These are phyloP conservation scores for Arabidopsis lyrata DNA, from an alignment of 441 rosid genomes.

Conservation along the genomic window DNA sequence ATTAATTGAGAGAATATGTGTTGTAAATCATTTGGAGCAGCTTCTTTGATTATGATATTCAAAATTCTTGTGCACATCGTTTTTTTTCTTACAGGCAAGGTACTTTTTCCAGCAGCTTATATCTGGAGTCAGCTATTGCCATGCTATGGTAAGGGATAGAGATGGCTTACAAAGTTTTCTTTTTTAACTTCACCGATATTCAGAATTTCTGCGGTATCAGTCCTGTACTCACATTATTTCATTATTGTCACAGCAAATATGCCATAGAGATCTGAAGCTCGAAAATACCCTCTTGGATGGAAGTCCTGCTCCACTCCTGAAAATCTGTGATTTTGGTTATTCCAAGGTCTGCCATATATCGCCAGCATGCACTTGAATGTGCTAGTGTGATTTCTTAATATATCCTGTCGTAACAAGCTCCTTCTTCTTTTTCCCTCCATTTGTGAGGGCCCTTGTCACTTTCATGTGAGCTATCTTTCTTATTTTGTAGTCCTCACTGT, in stretches of 20 bases:
- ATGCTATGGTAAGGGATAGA: constrained; percentile 50
- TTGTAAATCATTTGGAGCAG: background rate
- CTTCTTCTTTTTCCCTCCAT: background rate
- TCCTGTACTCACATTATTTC: background rate
- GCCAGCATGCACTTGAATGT: background rate
- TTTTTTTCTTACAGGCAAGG: constrained; percentile 47
- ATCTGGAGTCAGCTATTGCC: constrained; percentile 61
- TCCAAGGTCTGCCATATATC: constrained; percentile 48
- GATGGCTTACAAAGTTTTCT: background rate
- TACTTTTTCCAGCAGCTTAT: constrained; percentile 63
- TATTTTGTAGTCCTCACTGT: constrained; percentile 57
- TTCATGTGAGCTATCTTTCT: constrained; percentile 19
- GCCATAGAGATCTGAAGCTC: constrained; percentile 91
- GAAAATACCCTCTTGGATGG: constrained; percentile 75
- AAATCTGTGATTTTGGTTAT: constrained; percentile 64
- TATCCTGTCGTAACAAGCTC: background rate
- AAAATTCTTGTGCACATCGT: constrained; percentile 7
- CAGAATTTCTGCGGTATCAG: background rate
- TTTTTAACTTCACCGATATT: background rate
- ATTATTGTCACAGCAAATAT: constrained; percentile 72
- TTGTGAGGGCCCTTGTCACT: constrained; percentile 4
- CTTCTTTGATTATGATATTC: constrained; percentile 6
- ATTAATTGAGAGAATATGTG: background rate
- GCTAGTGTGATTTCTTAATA: constrained; percentile 10
- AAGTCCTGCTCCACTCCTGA: constrained; percentile 57